A percentile compares a stretch with the other conserved stretches of the same genome.
phyloP scores from a whole-genome alignment of 1,284 basidiomycete species.

The Cutaneotrichosporon sp. region DNA sequence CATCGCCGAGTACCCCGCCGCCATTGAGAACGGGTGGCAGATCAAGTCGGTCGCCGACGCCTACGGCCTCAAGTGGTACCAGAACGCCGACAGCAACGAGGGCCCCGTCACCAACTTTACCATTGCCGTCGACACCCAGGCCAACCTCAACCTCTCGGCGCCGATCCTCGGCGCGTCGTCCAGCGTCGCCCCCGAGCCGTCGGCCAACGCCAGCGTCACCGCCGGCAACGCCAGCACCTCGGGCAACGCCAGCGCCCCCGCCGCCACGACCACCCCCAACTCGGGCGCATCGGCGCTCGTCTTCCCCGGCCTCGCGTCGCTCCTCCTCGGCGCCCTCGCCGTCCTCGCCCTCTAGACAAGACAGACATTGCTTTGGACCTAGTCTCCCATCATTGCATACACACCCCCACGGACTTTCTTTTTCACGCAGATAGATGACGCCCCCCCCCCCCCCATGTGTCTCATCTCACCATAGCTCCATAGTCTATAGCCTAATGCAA shows the following conservation, averaged over 20 bases:
- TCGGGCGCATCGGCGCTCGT: constrained; percentile 1
- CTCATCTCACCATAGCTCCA: too few species aligned
- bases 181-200: background rate
- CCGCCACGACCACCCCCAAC: constrained; percentile 7
- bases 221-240: background rate
- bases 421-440: background rate
- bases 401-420: background rate
- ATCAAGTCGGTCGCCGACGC: constrained; percentile 46
- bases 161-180: constrained; percentile 2
- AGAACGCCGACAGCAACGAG: constrained; percentile 40
- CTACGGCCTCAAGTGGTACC: constrained; percentile 44
- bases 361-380: background rate
- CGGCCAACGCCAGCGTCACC: background rate
- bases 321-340: constrained; percentile 12
- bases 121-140: constrained; percentile 6
- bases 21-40: constrained; percentile 43
- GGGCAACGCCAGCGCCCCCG: background rate
- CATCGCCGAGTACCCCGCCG: constrained; percentile 35
- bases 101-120: constrained; percentile 27
- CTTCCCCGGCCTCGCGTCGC: constrained; percentile 7
- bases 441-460: background rate
- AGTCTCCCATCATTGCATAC: background rate
- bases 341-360: constrained; percentile 14
- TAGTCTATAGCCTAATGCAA: background rate
- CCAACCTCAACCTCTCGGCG: constrained; percentile 5